Base-by-base conservation (phyloP, 1,284 basidiomycete genomes). In the Porodaedalea pini region DNA sequence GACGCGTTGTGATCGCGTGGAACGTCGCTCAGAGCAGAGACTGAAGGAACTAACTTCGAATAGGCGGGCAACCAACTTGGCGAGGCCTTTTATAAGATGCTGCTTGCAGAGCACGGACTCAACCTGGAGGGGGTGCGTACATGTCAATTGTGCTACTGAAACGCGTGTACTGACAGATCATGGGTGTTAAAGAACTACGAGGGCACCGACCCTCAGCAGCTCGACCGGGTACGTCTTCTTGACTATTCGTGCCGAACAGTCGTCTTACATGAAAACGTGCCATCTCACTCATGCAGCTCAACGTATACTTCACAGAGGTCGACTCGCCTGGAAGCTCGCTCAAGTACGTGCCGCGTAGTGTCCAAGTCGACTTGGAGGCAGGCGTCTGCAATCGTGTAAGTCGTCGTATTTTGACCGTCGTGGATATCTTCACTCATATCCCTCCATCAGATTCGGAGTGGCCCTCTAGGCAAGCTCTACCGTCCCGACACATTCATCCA, bases 291-390 rank as follows among this genome's bases (percentile, higher is more conserved):
- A 15, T 43, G 21, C 56, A 90, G 88, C 80, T 82, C 60, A 83
- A 82, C 19, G 86, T 88, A 2, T 92, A 88, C 70, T 91, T 92
- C 67, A 79, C 75, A 2, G 86, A 89, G 65, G 72, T 90, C 11
- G 74, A 80, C 2, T 37, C 60, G 27, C 65, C 69, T 5, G 72
- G 70, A 19, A 69, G 70, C 0, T 66, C 70, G 7, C 73, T 79
- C 57, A 90, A 88, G 73, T 95, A 92, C 64, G 92, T 98, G n/a
- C 94, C 94, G n/a, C 83, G 94, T 54, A 93, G 91, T 64, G 83
- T 95, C 32, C 90, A 94, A 68, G 76, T 98, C 66, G 94, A 98
- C 75, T 77, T 98, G 53, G 94, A 98, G 72, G 78, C 86, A n/a
- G 91, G 92, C 29, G 95, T 97, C 15, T 87, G 90, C 68, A 86